Base-by-base conservation (phyloP, 2,329 filamentous ascomycete genomes). In the Neonectria magnoliae region DNA sequence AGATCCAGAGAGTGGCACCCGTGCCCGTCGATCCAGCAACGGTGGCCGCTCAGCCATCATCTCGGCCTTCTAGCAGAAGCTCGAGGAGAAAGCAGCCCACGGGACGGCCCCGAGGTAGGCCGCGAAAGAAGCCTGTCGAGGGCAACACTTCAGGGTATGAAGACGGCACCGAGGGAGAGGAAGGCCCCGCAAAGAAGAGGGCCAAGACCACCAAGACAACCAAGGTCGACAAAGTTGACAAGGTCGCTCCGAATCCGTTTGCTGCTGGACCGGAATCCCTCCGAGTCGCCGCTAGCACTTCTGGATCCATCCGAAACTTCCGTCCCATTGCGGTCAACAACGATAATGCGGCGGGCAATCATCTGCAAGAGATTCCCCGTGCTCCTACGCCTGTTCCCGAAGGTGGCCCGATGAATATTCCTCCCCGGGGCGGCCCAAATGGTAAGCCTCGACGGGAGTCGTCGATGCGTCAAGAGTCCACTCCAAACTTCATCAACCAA, bases 231-330 rank as follows among this genome's bases (percentile, higher is more conserved):
- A 91, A 91, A 75, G 87, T 90, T 11, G 88, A 92, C 67, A 91
- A 90, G 81, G 89, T 89, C n/a, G 89, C 90, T 55, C 91, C 88
- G 70, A 87, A 85, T 66, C 88, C 88, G 22, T 92, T 98, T 72
- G 92, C 91, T 56, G 85, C 88, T 42, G 90, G 89, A 31, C 87
- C 90, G 10, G 93, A 96, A 53, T 97, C 93, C 4, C 83, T 98
- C 27, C 88, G 94, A 53, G 93, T 97, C n/a, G 91, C 93, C 65
- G 95, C 95, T 51, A 97, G 93, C 76, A 97, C 93, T 16, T 91
- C 94, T 48, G 93, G 93, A 45, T 97, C 94, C 5, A 85, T 98
- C 63, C 91, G 95, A 47, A 91, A 90, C 52, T 92, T 97, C 77
- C 88, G 94, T 48, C 95, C 95, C 4, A 85, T 93, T 61, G 84